A percentile compares a stretch with the other conserved stretches of the same genome.
Conservation (phyloP, 139 green algal genomes). For the Picochlorum costavermella region DNA sequence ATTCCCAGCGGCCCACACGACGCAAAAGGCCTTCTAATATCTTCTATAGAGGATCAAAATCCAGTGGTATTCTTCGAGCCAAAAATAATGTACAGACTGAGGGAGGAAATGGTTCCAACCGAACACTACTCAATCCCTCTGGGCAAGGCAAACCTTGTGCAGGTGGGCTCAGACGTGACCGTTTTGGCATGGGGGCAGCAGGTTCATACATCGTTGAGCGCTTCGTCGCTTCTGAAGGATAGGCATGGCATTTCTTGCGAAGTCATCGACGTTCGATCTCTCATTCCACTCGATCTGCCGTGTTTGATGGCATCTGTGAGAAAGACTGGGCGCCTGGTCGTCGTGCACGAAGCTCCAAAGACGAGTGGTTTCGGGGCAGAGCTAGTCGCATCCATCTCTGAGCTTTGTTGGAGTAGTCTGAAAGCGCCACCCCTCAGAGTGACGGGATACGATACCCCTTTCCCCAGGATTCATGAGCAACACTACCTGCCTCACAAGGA, state of each 20-base stretch:
- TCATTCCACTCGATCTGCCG: constrained; percentile 69
- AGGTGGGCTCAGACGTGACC: constrained; percentile 71
- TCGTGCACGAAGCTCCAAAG: constrained; percentile 84
- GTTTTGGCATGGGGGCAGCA: constrained; percentile 89
- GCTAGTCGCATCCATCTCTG: constrained; percentile 55
- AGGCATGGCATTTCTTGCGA: constrained; percentile 62
- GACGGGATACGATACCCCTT: constrained; percentile 83
- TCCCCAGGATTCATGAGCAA: constrained; percentile 72
- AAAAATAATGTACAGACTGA: constrained; percentile 89
- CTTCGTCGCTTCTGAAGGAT: constrained; percentile 18
- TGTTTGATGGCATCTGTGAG: constrained; percentile 43
- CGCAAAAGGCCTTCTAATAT: constrained; percentile 83
- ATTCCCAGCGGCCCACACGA: constrained; percentile 63
- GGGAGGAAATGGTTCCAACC: constrained; percentile 70
- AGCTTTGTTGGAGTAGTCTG: constrained; percentile 38
- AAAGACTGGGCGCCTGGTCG: constrained; percentile 65
- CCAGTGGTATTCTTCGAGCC: constrained; percentile 89
- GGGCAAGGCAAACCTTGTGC: constrained; percentile 47
- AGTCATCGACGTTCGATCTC: constrained; percentile 80
- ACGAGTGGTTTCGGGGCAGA: constrained; percentile 83
- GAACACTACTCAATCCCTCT: constrained; percentile 66
- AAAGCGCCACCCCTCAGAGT: constrained; percentile 68
- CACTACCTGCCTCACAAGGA: constrained; percentile 63
- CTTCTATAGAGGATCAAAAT: constrained; percentile 66
- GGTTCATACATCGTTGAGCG: constrained; percentile 48